Evolutionary conservation across 2,329 filamentous ascomycete genomes (phyloP), one percentile per base, ranked within the genome.

Genomic region (Hirsutella minnesotensis): DNA sequence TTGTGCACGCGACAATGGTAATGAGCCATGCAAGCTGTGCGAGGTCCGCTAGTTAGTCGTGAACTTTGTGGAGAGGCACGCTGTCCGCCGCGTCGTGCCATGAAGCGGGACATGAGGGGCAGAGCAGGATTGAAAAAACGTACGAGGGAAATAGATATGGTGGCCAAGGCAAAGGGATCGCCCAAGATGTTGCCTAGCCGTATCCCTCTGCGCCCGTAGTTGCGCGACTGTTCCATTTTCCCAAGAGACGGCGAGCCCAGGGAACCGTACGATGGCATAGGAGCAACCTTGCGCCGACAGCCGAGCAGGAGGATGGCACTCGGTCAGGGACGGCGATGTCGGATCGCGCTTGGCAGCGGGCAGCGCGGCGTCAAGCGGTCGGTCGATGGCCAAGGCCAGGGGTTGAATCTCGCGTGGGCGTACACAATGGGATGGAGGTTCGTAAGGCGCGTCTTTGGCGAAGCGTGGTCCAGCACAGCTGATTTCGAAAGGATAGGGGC

Each of bases 151-250:
- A 96, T 95, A 45, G 90, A 95, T 50, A 94, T 79, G 30, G 92
- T 96, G 43, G 89, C 88, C 47, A 98, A 76, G 46, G 90, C 89
- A 65, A 98, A 96, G 5, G 92, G 92, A 66, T 98, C 90, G 55
- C 92, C 92, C 47, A 95, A 74, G 55, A 98, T 88, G 66, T 95
- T 94, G 60, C 85, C 85, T 63, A 89, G 65, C 63, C 77, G 83
- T 64, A 95, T 81, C 56, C 73, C 70, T 60, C 71, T 67, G 58
- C 74, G 70, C 57, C 68, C 69, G 58, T 79, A 75, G 52, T 56
- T 67, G 59, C 77, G 72, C 51, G 75, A 75, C 61, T 78, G 72
- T 71, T 88, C 83, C 83, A 87, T 87, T 80, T 87, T 88, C 66
- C 69, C 72, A 58, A 87, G 68, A 53, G 84, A 88, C 56, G 83